Evolutionary conservation across 2,329 filamentous ascomycete species (phyloP).

Genomic region (Arthrobotrys pseudoclavata): DNA sequence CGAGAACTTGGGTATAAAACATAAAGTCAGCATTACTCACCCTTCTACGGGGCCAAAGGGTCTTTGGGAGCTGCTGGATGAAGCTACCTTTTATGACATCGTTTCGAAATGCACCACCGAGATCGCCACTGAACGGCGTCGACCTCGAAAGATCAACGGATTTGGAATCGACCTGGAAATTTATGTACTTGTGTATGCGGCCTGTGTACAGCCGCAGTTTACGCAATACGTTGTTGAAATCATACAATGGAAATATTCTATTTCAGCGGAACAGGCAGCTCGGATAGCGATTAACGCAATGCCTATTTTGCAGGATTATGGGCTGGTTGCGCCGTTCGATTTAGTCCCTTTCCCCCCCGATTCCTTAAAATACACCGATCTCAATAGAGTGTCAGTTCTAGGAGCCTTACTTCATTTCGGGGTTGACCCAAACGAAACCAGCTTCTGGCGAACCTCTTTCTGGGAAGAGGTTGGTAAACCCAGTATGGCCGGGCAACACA

Average conservation of each 20-base stretch:
- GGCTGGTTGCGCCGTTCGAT: neutral
- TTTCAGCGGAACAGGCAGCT: neutral
- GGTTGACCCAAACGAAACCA: slow-evolving; percentile 10
- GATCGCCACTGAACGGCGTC: neutral
- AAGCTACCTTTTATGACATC: neutral
- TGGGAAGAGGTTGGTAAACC: too few relatives aligned
- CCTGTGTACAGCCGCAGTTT: neutral
- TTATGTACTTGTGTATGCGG: neutral
- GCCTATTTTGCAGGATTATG: neutral
- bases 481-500: too few relatives aligned
- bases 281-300: neutral
- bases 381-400: neutral
- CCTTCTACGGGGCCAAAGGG: neutral
- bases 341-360: neutral
- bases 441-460: neutral
- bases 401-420: neutral
- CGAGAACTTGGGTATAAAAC: neutral
- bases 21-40: neutral
- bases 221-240: neutral
- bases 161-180: neutral
- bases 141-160: neutral
- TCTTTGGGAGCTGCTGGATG: neutral
- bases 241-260: slow-evolving; percentile 1
- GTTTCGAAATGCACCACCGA: neutral
- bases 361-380: neutral